phyloP scores from a whole-genome alignment of 2,329 filamentous ascomycete genomes.

The Colletotrichum orchidophilum region DNA sequence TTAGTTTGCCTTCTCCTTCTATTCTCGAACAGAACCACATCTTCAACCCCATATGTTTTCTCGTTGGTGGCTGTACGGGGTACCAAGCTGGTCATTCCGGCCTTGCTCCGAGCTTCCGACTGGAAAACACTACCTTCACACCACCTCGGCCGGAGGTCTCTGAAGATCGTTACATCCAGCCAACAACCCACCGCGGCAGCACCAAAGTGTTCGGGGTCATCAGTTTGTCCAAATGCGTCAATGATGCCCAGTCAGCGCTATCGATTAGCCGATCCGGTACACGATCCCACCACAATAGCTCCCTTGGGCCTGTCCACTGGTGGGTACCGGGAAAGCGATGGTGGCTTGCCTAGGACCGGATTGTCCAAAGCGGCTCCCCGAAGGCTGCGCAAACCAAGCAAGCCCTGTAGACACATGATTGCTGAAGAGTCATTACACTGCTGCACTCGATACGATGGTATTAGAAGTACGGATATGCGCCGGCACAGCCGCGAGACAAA shows the following conservation, averaged over 20 bases:
- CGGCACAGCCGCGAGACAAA: slow-evolving; percentile 2
- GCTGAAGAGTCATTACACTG: background rate
- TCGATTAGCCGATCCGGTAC: background rate
- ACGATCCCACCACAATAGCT: background rate
- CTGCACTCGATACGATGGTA: background rate
- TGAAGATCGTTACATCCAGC: background rate
- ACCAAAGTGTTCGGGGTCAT: background rate
- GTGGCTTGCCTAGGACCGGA: slow-evolving; percentile 11
- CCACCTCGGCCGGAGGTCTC: no score
- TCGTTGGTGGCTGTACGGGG: background rate
- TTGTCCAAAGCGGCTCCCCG: background rate
- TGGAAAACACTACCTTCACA: no score
- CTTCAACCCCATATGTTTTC: background rate
- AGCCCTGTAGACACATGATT: background rate
- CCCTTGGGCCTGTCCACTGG: slow-evolving; percentile 3
- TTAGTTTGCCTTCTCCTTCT: background rate
- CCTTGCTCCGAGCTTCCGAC: background rate
- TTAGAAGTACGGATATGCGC: background rate
- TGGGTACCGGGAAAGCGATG: background rate
- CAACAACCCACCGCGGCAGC: background rate
- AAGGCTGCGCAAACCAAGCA: background rate
- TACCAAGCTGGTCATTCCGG: background rate
- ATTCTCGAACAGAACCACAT: background rate
- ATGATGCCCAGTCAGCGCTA: background rate
- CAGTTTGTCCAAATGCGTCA: slow-evolving; percentile 3